Evolutionary conservation across 176 grass and related monocot genomes (phyloP).

Genomic region (Typha latifolia): DNA sequence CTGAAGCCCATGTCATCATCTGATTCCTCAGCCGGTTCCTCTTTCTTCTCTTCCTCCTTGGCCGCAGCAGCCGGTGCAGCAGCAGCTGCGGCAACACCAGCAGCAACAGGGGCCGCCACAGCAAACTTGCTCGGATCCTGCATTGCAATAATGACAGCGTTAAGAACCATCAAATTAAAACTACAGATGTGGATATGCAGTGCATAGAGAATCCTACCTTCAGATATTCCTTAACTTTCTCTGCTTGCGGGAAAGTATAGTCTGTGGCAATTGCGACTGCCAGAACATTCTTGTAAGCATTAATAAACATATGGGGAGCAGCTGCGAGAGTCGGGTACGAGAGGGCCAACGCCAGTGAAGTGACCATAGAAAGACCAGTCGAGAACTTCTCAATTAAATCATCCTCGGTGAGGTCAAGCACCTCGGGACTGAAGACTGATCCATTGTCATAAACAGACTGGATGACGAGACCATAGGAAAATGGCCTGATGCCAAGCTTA

Average conservation of each 20-base stretch:
- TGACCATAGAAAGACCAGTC: constrained; percentile 56
- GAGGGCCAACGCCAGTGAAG: constrained; percentile 55
- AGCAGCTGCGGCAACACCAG: constrained; percentile 18
- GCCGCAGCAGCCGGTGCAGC: constrained; percentile 20
- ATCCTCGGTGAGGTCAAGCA: constrained; percentile 67
- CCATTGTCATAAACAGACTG: constrained; percentile 49
- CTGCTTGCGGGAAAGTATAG: constrained; percentile 65
- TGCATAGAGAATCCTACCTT: constrained; percentile 32
- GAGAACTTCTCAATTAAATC: constrained; percentile 61
- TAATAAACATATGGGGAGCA: constrained; percentile 75
- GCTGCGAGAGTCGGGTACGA: constrained; percentile 74
- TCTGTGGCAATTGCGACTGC: constrained; percentile 72
- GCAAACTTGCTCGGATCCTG: constrained; percentile 78
- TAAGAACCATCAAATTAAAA: neutral
- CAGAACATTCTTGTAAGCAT: constrained; percentile 82
- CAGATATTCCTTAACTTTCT: constrained; percentile 80
- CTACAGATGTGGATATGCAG: neutral
- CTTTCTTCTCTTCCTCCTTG: constrained; percentile 57
- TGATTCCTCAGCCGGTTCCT: constrained; percentile 44
- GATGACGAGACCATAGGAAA: constrained; percentile 69
- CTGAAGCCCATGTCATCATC: constrained; percentile 68
- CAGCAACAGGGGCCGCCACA: constrained; percentile 28
- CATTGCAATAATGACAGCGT: neutral
- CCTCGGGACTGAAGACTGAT: constrained; percentile 79
- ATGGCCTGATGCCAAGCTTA: constrained; percentile 71